Evolutionary conservation across 129 eudicot species (phyloP), one percentile per base, ranked within the genome.

Genomic region (Pulicaria dysenterica): DNA sequence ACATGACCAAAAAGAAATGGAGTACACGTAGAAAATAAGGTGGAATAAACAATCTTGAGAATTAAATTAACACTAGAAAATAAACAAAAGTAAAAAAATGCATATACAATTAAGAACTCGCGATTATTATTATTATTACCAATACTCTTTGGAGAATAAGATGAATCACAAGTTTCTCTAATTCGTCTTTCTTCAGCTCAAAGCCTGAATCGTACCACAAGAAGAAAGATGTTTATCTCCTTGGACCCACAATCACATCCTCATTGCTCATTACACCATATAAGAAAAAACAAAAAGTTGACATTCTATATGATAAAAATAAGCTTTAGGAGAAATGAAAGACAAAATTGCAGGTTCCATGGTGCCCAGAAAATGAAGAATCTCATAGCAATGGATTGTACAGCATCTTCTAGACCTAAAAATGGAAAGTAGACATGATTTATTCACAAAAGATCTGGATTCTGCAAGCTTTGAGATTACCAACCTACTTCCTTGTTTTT

Each of bases 131-230:
- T 81, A 94, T 24, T 24, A 24, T 24, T 24, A 24, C 98, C 93
- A 94, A 64, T 39, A 94, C 96, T 69, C 88, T 86, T 3, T 86
- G 91, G 60, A 90, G 76, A 67, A 87, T 77, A 58, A 94, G 91
- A 79, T 87, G 92, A 77, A 94, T 82, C 55, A 94, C 84, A 70
- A 94, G 96, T 58, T 87, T 92, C 83, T 94, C 98, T 79, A 87
- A 40, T 53, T 84, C 93, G 72, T 90, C 98, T 80, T 80, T 94
- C 81, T 90, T 94, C 72, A 94, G 74, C 80, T 84, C 89, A 44
- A 81, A 87, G 69, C 84, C 96, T 87, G 83, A 39, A 59, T 15
- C 49, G 70, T 45, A 62, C 12, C 68, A 70, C 49, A 40, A 68
- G 67, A 51, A 53, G 72, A 16, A 59, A 58, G 15, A 24, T 34